Conservation (phyloP, 2,329 filamentous ascomycete genomes). For the Massarina eburnea region DNA sequence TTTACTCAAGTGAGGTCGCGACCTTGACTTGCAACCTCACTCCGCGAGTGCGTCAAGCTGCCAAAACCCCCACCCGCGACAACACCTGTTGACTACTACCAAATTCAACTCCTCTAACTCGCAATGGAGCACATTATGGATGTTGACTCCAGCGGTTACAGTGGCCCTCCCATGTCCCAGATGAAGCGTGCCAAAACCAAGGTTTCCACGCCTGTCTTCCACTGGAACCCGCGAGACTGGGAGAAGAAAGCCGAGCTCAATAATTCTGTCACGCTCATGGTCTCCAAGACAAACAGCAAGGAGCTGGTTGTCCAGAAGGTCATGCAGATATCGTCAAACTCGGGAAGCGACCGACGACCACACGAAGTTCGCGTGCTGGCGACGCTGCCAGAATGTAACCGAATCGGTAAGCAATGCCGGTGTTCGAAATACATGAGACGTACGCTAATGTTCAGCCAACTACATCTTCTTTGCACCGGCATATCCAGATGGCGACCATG, state of each 20-base stretch:
- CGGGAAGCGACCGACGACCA: constrained; percentile 10
- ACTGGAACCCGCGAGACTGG: constrained; percentile 13
- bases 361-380: constrained; percentile 9
- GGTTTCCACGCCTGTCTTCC: neutral
- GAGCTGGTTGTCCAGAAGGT: constrained; percentile 24
- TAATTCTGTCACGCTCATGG: constrained; percentile 10
- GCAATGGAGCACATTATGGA: neutral
- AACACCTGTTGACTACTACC: no score
- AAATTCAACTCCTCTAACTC: no score
- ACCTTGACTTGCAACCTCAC: neutral
- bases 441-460: constrained; percentile 24
- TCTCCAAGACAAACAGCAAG: constrained; percentile 5
- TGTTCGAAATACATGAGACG: no score
- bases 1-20: neutral
- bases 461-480: constrained; percentile 10
- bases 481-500: constrained; percentile 8
- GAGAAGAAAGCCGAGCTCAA: neutral
- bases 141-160: neutral
- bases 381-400: constrained; percentile 12
- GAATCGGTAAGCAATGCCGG: no score
- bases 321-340: constrained; percentile 2
- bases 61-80: no score
- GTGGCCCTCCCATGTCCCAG: neutral
- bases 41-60: no score
- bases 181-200: constrained; percentile 1